Evolutionary conservation across 2,329 filamentous ascomycete genomes (phyloP), one percentile per base, ranked within the genome.

Genomic region (Aureobasidium sp.): DNA sequence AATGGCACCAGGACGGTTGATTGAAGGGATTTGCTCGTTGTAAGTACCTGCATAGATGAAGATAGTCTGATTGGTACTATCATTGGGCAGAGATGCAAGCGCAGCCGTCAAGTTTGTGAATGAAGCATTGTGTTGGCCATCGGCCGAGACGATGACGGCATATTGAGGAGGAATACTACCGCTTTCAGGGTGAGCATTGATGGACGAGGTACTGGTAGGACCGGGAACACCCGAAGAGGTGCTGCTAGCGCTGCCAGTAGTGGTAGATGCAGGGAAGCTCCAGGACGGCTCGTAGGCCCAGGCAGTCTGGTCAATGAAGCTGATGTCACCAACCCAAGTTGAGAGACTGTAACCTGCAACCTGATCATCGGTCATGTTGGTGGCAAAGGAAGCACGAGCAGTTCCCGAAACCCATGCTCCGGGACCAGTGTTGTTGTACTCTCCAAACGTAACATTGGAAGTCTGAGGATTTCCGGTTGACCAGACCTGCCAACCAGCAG

Each of bases 401-500:
- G 69, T 67, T n/a, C 63, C 62, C 0, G 81, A 81, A n/a, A 72
- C 72, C 72, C 73, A 76, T 2, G 83, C 75, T 2, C 85, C 84
- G 36, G 74, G 69, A 1, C 85, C 85, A 0, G 78, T 78, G 71
- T 87, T 87, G 47, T 69, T 73, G 68, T 81, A 87, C 74, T 87
- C 85, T 12, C 74, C 81, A 66, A 82, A 86, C 26, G 76, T 71
- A 1, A 87, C 80, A 41, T 81, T 74, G 27, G 73, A 74, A 0
- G 82, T 84, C 47, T 79, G 76, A 13, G 76, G 69, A 47, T 78
- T 74, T 6, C 73, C 75, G 1, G 67, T 73, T 61, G 77, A 78
- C 84, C 84, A 87, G 37, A 75, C 69, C 2, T 67, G 71, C 84
- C 85, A 87, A 0, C 84, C 85, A 0, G 79, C 79, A 3, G 76